Percentiles rank a stretch among this genome's conserved stretches.
phyloP scores from a whole-genome alignment of 1,284 basidiomycete genomes.

The Mycena citricolor region DNA sequence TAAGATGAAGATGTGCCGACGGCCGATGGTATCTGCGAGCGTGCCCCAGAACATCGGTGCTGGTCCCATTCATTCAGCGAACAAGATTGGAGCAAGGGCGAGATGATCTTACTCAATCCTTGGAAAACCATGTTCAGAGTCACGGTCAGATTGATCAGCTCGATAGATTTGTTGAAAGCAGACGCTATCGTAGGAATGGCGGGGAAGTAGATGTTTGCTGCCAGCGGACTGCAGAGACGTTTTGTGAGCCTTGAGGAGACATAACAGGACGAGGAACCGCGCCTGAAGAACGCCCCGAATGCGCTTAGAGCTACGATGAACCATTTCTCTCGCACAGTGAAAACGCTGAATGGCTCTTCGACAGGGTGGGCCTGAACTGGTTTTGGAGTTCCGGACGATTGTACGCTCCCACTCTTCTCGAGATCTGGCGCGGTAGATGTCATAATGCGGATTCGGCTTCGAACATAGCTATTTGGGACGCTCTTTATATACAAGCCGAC shows the following conservation, averaged over 20 bases:
- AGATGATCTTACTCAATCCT: conserved; percentile 55
- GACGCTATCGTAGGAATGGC: conserved; percentile 66
- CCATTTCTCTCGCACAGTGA: conserved; percentile 62
- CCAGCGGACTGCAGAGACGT: conserved; percentile 55
- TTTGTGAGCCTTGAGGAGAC: background rate
- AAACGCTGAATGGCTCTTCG: conserved; percentile 61
- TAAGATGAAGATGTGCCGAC: conserved; percentile 52
- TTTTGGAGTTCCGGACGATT: too few relatives aligned
- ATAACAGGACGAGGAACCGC: background rate
- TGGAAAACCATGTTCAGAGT: conserved; percentile 81
- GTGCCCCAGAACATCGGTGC: conserved; percentile 66
- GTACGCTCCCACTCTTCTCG: too few relatives aligned
- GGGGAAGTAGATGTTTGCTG: conserved; percentile 77
- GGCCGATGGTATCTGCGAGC: conserved; percentile 54
- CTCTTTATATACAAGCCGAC: too few relatives aligned
- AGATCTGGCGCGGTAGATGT: too few relatives aligned
- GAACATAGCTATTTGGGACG: too few relatives aligned
- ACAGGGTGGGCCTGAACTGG: too few relatives aligned
- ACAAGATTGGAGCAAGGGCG: background rate
- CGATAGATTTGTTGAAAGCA: conserved; percentile 62
- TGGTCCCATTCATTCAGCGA: conserved; percentile 24
- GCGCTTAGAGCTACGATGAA: conserved; percentile 58
- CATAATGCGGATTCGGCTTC: too few relatives aligned
- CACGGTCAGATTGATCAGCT: conserved; percentile 72
- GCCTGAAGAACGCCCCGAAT: conserved; percentile 65